phyloP scores from a whole-genome alignment of 805 yeast genomes.

The Kuraishia capsulata region DNA sequence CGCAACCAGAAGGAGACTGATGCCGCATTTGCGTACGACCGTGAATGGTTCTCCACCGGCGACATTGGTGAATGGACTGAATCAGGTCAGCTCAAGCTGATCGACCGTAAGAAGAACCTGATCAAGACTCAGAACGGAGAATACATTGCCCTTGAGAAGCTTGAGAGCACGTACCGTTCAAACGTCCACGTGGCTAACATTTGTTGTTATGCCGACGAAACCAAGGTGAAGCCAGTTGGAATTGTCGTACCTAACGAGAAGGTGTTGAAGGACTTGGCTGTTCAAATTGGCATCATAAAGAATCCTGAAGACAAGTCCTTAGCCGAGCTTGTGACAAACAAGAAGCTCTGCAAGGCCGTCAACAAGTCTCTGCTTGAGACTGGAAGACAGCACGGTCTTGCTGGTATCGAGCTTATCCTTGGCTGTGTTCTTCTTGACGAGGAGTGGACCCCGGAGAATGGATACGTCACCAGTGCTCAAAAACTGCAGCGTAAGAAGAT shows the following conservation, averaged over 20 bases:
- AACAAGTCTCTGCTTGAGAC: slow-evolving; percentile 56
- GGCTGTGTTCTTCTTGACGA: slow-evolving; percentile 74
- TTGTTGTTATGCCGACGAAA: slow-evolving; percentile 88
- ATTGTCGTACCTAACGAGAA: slow-evolving; percentile 76
- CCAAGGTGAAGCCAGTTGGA: slow-evolving; percentile 85
- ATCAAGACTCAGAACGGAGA: slow-evolving; percentile 96
- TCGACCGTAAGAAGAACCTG: slow-evolving; percentile 93
- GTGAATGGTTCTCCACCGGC: slow-evolving; percentile 95
- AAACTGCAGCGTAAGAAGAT: slow-evolving; percentile 92
- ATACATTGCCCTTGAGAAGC: slow-evolving; percentile 91
- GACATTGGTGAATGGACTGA: slow-evolving; percentile 92
- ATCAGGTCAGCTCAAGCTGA: slow-evolving; percentile 69
- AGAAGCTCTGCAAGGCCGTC: slow-evolving; percentile 45
- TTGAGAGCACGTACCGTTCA: slow-evolving; percentile 87
- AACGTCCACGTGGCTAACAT: slow-evolving; percentile 67
- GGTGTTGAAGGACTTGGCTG: slow-evolving; percentile 51
- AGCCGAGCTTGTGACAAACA: slow-evolving; percentile 43
- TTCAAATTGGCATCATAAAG: slow-evolving; percentile 42
- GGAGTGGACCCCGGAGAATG: slow-evolving; percentile 98
- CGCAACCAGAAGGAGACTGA: slow-evolving; percentile 76
- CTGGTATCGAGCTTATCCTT: slow-evolving; percentile 76
- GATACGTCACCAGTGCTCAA: slow-evolving; percentile 90
- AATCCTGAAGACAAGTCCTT: slow-evolving; percentile 30
- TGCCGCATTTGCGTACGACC: slow-evolving; percentile 60
- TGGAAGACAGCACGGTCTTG: slow-evolving; percentile 72